Conservation (phyloP, 2,329 filamentous ascomycete species). For the Camillea tinctor region DNA sequence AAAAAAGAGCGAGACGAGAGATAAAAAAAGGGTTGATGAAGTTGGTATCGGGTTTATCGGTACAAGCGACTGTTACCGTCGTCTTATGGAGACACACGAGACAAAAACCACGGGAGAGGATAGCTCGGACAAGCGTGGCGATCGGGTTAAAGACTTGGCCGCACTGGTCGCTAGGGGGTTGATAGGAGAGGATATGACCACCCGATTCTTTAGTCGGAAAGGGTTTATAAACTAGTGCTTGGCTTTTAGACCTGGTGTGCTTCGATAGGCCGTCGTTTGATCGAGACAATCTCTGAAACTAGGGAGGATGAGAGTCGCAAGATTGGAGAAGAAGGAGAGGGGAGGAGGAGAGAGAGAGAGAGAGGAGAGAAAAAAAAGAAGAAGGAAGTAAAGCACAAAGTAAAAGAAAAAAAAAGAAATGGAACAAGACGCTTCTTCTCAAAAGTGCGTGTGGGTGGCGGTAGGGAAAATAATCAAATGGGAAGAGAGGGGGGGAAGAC, state of each 20-base stretch:
- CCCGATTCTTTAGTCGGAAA: neutral
- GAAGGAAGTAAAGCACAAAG: conserved; percentile 1
- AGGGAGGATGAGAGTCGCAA: neutral
- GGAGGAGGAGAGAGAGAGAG: conserved; percentile 1
- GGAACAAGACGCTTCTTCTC: neutral
- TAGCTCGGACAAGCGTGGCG: neutral
- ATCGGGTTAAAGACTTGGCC: neutral
- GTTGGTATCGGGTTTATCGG: neutral
- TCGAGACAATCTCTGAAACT: neutral
- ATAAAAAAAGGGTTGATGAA: conserved; percentile 2
- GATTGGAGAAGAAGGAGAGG: neutral
- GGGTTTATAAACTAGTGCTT: neutral
- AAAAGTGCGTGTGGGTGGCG: neutral
- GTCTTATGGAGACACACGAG: neutral
- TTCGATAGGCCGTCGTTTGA: neutral
- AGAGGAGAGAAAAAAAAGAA: conserved; percentile 1
- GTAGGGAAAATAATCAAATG: neutral
- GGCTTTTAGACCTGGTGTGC: neutral
- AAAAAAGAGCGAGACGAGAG: conserved; percentile 3
- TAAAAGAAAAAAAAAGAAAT: conserved; percentile 6
- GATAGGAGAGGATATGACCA: neutral
- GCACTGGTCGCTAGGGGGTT: neutral
- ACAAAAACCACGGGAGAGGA: neutral
- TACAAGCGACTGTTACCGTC: neutral
- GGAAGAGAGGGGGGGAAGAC: conserved; percentile 4